These are phyloP conservation scores for Pseudomassariella vexata DNA, from an alignment of 2,329 filamentous ascomycete species.

Conservation along the genomic window DNA sequence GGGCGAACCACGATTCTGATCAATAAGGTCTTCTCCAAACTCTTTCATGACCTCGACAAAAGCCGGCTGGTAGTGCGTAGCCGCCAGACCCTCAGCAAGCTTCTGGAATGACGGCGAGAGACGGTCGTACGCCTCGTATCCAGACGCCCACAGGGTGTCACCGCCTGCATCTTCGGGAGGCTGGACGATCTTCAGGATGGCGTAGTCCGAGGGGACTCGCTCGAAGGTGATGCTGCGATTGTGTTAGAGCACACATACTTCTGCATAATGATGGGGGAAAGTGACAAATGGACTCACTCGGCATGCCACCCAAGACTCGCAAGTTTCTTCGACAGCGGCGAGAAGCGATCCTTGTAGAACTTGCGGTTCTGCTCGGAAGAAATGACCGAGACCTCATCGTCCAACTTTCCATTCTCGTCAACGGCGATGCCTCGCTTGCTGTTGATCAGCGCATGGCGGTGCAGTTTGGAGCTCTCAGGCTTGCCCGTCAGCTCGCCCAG, in stretches of 20 bases:
- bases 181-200: constrained; percentile 36
- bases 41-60: constrained; percentile 24
- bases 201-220: constrained; percentile 38
- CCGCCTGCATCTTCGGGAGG: constrained; percentile 35
- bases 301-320: constrained; percentile 37
- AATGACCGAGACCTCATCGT: constrained; percentile 44
- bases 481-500: constrained; percentile 40
- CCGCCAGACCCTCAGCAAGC: constrained; percentile 20
- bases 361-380: constrained; percentile 34
- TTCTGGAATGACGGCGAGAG: constrained; percentile 18
- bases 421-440: constrained; percentile 36
- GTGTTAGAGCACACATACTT: background rate
- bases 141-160: constrained; percentile 38
- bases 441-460: constrained; percentile 42
- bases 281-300: too few species aligned
- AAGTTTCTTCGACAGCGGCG: constrained; percentile 19
- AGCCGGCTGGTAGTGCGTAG: constrained; percentile 25
- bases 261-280: constrained; percentile 9
- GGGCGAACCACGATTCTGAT: constrained; percentile 18
- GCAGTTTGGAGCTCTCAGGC: constrained; percentile 36
- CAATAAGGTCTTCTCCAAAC: constrained; percentile 29
- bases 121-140: constrained; percentile 35
- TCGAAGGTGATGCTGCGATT: constrained; percentile 35
- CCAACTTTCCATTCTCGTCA: constrained; percentile 36
- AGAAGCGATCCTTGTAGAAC: constrained; percentile 29